A percentile compares a stretch with the other conserved stretches of the same genome.
Evolutionary conservation across 805 yeast genomes (phyloP).

Genomic region (Myxozyma neglecta): DNA sequence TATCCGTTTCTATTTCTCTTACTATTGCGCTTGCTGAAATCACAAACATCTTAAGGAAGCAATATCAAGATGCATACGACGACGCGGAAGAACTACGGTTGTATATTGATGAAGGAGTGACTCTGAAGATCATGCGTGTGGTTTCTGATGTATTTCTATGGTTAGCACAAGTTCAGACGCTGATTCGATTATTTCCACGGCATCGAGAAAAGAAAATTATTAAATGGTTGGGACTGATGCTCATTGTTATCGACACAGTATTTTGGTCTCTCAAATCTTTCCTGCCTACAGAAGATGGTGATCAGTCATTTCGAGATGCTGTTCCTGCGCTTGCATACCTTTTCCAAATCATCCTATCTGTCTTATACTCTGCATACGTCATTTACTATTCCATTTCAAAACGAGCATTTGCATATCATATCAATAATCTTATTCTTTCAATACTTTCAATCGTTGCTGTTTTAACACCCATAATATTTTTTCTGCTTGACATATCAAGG

Average conservation of each 20-base stretch:
- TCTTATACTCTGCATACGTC: conserved; percentile 40
- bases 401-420: conserved; percentile 49
- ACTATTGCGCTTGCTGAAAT: conserved; percentile 53
- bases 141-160: conserved; percentile 49
- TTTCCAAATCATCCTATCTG: conserved; percentile 39
- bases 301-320: conserved; percentile 38
- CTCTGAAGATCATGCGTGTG: conserved; percentile 45
- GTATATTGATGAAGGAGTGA: conserved; percentile 43
- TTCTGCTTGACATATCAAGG: conserved; percentile 43
- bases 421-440: conserved; percentile 52
- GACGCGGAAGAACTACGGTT: conserved; percentile 49
- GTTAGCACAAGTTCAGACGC: conserved; percentile 58
- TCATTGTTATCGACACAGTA: conserved; percentile 40
- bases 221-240: conserved; percentile 39
- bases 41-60: conserved; percentile 49
- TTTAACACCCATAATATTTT: conserved; percentile 43
- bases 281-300: conserved; percentile 24
- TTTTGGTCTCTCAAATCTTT: conserved; percentile 35
- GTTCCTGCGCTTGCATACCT: conserved; percentile 40
- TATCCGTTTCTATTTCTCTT: conserved; percentile 54
- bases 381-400: conserved; percentile 46
- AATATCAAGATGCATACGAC: conserved; percentile 55
- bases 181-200: conserved; percentile 44
- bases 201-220: conserved; percentile 39
- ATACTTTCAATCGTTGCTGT: conserved; percentile 46